A percentile compares a stretch with the other conserved stretches of the same genome.
Evolutionary conservation across 208 protist genomes (phyloP).

Genomic region (Trichomonas tenax): DNA sequence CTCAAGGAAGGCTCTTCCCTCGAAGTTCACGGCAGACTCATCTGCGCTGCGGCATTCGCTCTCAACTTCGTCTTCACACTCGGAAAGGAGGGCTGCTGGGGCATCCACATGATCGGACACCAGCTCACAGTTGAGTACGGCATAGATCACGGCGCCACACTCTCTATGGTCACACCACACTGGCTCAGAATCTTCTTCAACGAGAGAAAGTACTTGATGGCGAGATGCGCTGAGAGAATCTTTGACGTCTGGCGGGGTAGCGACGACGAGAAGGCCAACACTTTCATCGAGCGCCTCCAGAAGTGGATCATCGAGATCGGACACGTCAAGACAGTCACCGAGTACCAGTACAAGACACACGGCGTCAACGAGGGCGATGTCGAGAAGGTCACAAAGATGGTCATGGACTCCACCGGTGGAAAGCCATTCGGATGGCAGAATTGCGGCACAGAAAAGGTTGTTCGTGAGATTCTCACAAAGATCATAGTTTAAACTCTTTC

Average conservation of each 20-base stretch:
- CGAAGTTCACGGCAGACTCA: neutral
- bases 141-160: neutral
- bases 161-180: neutral
- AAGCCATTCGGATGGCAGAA: neutral
- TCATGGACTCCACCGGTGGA: neutral
- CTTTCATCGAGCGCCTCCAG: neutral
- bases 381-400: neutral
- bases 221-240: neutral
- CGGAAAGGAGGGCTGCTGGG: neutral
- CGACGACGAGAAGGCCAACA: neutral
- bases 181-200: neutral
- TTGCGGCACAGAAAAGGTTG: neutral
- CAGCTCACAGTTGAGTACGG: neutral
- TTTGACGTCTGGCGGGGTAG: neutral
- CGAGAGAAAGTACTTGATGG: neutral
- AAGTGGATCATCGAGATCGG: neutral
- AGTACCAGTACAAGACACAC: neutral
- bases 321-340: neutral
- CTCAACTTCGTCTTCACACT: too few species aligned
- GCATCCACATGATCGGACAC: neutral
- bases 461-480: neutral
- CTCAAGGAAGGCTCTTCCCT: neutral
- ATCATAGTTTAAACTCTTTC: neutral
- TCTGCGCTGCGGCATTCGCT: neutral
- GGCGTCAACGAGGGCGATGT: neutral